Base-by-base conservation (phyloP, 1,284 basidiomycete genomes). In the Laetiporus sulphureus region DNA sequence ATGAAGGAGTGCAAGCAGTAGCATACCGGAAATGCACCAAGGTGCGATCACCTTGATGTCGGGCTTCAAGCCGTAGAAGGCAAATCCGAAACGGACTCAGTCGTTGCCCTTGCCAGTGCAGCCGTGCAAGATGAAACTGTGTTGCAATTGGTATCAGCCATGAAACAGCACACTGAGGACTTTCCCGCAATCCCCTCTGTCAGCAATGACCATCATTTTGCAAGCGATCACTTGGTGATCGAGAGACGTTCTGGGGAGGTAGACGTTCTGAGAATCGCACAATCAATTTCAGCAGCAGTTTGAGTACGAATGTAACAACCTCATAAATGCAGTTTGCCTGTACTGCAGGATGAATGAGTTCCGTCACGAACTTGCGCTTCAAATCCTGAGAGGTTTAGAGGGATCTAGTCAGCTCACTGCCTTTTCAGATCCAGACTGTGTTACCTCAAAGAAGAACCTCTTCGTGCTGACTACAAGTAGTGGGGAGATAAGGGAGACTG, bases 101-200 rank as follows among this genome's bases (percentile, higher is more conserved):
- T 99, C 95, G 66, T 99, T 99, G 44, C 95, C 95, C 73, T 99
- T 99, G 45, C 95, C 95, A 36, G 95, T 99, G 77, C 95, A 99
- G 30, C 95, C 95, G 68, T 99, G 96, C 29, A 94, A 87, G 52
- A 99, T 95, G 62, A 78, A 99, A 66, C 90, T 92, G 47, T n/a
- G 27, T 18, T 12, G 22, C 4, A 20, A 29, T 37, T 23, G n/a
- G 35, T 22, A 23, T 11, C 4, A 38, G 7, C n/a, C n/a, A n/a
- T n/a, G n/a, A n/a, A n/a, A n/a, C n/a, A 10, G 5, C 23, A 13
- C 5, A 35, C 24, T 33, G 10, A 6, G 6, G 40, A 67, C 83
- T 67, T 60, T 91, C 88, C 95, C 88, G 88, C 93, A 97, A 41
- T 86, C 83, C 66, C 96, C 91, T 57, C 72, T 75, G 37, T 88